Conservation (phyloP, 805 yeast species). For the Ogataea polymorpha region DNA sequence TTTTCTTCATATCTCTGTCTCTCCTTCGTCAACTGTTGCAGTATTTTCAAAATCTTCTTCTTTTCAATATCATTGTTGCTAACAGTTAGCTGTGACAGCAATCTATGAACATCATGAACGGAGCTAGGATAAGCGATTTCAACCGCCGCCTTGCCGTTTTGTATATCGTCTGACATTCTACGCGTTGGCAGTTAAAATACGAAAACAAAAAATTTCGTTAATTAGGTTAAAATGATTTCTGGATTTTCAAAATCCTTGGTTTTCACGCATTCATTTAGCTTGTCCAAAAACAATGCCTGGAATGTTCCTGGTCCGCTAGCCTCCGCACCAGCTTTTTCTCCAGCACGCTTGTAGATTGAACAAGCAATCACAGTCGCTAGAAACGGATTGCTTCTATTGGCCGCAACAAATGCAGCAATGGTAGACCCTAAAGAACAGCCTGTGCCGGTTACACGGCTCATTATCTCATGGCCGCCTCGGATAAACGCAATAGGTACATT, state of each 20-base stretch:
- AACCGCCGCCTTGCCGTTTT: conserved; percentile 3
- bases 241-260: background rate
- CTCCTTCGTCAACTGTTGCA: conserved; percentile 39
- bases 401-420: conserved; percentile 57
- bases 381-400: conserved; percentile 38
- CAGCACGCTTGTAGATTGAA: conserved; percentile 57
- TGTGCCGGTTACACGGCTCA: conserved; percentile 74
- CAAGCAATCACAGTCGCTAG: conserved; percentile 56
- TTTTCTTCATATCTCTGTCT: conserved; percentile 36
- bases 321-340: conserved; percentile 45
- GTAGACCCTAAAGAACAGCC: conserved; percentile 82
- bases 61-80: conserved; percentile 35
- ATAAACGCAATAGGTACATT: conserved; percentile 30
- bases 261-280: conserved; percentile 19
- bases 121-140: conserved; percentile 22
- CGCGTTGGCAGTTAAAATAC: conserved; percentile 7
- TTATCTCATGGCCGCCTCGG: conserved; percentile 56
- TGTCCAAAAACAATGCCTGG: conserved; percentile 45
- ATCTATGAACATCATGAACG: conserved; percentile 24
- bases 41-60: conserved; percentile 40
- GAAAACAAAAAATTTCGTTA: conserved; percentile 3
- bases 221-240: background rate
- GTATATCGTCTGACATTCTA: conserved; percentile 6
- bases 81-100: conserved; percentile 27
- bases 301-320: conserved; percentile 56